Evolutionary conservation across 805 yeast genomes (phyloP).

Genomic region (Candida chauliodis): DNA sequence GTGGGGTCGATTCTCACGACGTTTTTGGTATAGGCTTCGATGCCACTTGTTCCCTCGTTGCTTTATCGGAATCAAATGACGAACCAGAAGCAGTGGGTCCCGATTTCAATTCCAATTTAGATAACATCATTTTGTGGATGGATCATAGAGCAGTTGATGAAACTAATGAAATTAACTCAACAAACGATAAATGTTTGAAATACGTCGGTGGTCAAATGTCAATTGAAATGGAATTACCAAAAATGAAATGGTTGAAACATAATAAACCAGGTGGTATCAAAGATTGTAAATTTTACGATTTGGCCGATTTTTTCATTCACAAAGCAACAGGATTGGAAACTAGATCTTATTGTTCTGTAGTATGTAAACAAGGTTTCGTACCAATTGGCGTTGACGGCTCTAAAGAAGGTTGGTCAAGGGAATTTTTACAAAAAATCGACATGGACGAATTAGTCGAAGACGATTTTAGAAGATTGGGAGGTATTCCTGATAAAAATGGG

Average conservation of each 20-base stretch:
- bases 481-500: conserved; percentile 71
- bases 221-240: conserved; percentile 97
- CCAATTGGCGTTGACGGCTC: conserved; percentile 91
- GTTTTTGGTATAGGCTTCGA: conserved; percentile 93
- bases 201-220: conserved; percentile 98
- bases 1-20: conserved; percentile 62
- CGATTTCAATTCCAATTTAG: conserved; percentile 65
- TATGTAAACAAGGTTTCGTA: conserved; percentile 92
- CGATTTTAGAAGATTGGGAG: conserved; percentile 78
- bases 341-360: conserved; percentile 84
- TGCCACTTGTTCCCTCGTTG: conserved; percentile 95
- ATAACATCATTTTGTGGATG: conserved; percentile 95
- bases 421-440: conserved; percentile 65
- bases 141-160: conserved; percentile 91
- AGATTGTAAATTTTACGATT: conserved; percentile 81
- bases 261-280: conserved; percentile 62
- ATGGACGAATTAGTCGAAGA: conserved; percentile 75
- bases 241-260: conserved; percentile 92
- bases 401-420: conserved; percentile 82
- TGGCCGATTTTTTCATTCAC: conserved; percentile 88
- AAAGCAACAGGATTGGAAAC: conserved; percentile 86
- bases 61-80: conserved; percentile 59
- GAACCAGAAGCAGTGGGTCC: conserved; percentile 90
- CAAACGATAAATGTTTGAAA: conserved; percentile 73
- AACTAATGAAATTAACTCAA: conserved; percentile 75